Percentiles rank a stretch among this genome's conserved stretches.
Evolutionary conservation across 163 green algal species (phyloP).

Genomic region (Chlorella variabilis): DNA sequence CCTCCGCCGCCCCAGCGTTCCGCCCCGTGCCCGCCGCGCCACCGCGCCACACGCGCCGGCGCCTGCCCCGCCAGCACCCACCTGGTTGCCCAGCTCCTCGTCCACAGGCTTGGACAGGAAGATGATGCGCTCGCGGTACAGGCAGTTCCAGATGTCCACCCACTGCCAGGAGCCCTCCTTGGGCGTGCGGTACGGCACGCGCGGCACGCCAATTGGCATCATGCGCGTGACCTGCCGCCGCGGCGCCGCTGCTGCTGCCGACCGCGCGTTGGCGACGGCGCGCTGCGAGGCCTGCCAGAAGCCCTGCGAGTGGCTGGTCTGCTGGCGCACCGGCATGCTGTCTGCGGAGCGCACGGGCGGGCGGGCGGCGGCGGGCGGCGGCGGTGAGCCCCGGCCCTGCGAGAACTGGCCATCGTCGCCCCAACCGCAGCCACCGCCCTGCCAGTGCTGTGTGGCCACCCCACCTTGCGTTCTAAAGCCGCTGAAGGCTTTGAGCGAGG

Average conservation of each 20-base stretch:
- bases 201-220: conserved; percentile 92
- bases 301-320: conserved; percentile 38
- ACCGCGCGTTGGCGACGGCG: conserved; percentile 22
- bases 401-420: background rate
- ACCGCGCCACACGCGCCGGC: too few species aligned
- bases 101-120: conserved; percentile 85
- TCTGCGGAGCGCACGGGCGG: conserved; percentile 17
- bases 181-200: conserved; percentile 85
- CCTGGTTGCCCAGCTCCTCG: conserved; percentile 84
- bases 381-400: background rate
- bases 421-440: background rate
- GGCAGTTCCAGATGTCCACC: conserved; percentile 96
- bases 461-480: conserved; percentile 24
- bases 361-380: background rate
- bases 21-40: too few species aligned
- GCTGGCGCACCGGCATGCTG: conserved; percentile 28
- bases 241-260: conserved; percentile 7
- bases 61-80: too few species aligned
- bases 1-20: too few species aligned
- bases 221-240: conserved; percentile 63
- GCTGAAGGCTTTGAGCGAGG: conserved; percentile 17
- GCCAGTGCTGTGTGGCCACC: background rate
- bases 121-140: conserved; percentile 94
- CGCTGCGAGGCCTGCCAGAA: conserved; percentile 45
- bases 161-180: conserved; percentile 86